Base-by-base conservation (phyloP, 768 basidiomycete genomes). In the Lactarius akahatsu region DNA sequence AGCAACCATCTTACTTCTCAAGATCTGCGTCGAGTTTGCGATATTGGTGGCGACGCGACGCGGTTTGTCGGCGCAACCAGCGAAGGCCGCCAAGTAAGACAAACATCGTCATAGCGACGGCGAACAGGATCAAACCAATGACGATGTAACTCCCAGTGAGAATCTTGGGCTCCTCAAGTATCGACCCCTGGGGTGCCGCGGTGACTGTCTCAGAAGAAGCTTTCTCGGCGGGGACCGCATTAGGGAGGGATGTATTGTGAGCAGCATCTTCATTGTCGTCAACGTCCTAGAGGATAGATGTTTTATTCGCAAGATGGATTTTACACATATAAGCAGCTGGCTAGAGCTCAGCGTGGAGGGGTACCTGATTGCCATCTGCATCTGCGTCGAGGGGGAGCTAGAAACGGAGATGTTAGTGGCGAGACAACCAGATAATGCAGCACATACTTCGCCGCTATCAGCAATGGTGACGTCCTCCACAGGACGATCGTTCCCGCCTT, bases 301-400 rank as follows among this genome's bases (percentile, higher is more conserved):
- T 71, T 76, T 74, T 73, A 72, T 74, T 75, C 71, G 67, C 45
- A 70, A 62, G 70, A 71, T 68, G 47, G 45, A 62, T 63, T 72
- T 70, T 73, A 69, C 62, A 73, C 59, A 68, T 69, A 66, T 64
- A 71, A 69, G 70, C 45, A 67, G 71, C 70, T 54, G 68, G 66
- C 88, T 85, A 98, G 76, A 98, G 94, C 86, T 98, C 96, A 85
- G 85, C 90, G 75, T 87, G 94, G 73, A 92, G 78, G 79, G 94
- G 96, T 87, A 96, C 93, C 92, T 96, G 82, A 68, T 92, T 89
- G 75, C 88, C 91, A 62, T 89, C 83, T 63, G 77, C 78, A 68
- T 90, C 89, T 59, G 81, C 76, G 56, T 76, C 81, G 41, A 79
- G 62, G 64, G 89, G 86, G 36, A 91, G 78, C 88, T 89, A 28